These are phyloP conservation scores for Polyporus tsugae DNA, from an alignment of 1,284 basidiomycete species.

Conservation along the genomic window DNA sequence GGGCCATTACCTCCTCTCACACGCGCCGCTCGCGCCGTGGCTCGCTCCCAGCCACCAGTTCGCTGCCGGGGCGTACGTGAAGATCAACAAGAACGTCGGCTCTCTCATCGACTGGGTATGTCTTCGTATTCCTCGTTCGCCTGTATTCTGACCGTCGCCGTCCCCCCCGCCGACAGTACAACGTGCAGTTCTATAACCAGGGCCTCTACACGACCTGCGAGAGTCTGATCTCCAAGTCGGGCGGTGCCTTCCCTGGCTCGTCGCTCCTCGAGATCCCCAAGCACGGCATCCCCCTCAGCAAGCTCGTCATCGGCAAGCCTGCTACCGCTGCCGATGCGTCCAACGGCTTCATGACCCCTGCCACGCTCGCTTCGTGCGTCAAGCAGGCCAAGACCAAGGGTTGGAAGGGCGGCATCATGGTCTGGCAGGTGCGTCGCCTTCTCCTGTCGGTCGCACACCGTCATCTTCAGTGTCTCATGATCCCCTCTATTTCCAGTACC, in stretches of 20 bases:
- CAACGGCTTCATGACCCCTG: slow-evolving; percentile 60
- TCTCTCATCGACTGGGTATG: slow-evolving; percentile 48
- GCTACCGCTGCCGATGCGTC: slow-evolving; percentile 51
- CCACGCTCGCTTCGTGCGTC: slow-evolving; percentile 63
- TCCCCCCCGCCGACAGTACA: slow-evolving; percentile 45
- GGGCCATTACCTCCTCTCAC: slow-evolving; percentile 46
- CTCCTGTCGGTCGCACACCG: background rate
- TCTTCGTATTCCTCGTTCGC: background rate
- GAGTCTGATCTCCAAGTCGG: slow-evolving; percentile 53
- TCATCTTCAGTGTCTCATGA: background rate
- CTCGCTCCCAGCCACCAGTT: slow-evolving; percentile 55
- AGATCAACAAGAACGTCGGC: slow-evolving; percentile 63
- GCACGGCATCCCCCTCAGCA: slow-evolving; percentile 56
- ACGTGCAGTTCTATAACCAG: slow-evolving; percentile 67
- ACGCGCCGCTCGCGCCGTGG: slow-evolving; percentile 61
- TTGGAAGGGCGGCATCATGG: slow-evolving; percentile 54
- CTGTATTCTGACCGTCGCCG: background rate
- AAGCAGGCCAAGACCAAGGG: slow-evolving; percentile 59
- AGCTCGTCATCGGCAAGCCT: slow-evolving; percentile 71
- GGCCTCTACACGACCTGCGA: slow-evolving; percentile 55
- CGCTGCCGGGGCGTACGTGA: slow-evolving; percentile 69
- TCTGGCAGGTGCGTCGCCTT: slow-evolving; percentile 21
- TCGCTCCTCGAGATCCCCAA: slow-evolving; percentile 66
- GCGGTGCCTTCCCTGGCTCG: slow-evolving; percentile 33
- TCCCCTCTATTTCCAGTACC: slow-evolving; percentile 19